Evolutionary conservation across 768 basidiomycete species (phyloP), one percentile per base, ranked within the genome.

Genomic region (Rhizopogon roseolus): DNA sequence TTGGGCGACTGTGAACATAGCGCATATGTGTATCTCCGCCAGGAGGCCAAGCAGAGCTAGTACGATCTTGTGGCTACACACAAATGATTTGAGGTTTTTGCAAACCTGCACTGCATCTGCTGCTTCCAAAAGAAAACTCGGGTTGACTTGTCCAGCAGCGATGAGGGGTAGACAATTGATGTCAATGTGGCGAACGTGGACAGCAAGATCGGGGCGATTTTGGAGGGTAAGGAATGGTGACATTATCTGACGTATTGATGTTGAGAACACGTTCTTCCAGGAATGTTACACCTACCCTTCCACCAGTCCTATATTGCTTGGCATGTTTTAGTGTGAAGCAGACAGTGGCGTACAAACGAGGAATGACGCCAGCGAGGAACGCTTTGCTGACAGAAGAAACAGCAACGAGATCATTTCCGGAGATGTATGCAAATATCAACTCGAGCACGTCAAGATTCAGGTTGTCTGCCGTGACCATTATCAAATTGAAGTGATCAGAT

Each of bases 391-490:
- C 87, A 40, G 82, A 80, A 1, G 84, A 79, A 17, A 82, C 73
- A 3, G 81, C 76, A 14, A 81, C 74, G 32, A 90, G 76, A 59
- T 88, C 85, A 1, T 67, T 53, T 16, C 75, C 73, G 40, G 73
- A 64, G 5, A 90, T 70, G 59, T 77, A 71, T 0, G 71, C 66
- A 57, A 85, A 85, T 16, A 90, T 80, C n/a, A 82, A 72, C 62
- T 86, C 84, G 40, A 89, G 76, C 37, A 90, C 84, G 68, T 91
- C 88, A 17, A 82, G 75, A 57, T 89, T 83, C 44, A 88, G 72
- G 60, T 80, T 86, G 58, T 86, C 81, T 10, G 81, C 82, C 29
- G 81, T 76, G 43, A 84, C 80, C 86, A 87, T 88, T 28, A 6
- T 16, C 22, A 22, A 22, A 14, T 48, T 16, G n/a, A 28, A 27